Evolutionary conservation across 1,284 basidiomycete species (phyloP), one percentile per base, ranked within the genome.

Genomic region (Albatrellus sp.): DNA sequence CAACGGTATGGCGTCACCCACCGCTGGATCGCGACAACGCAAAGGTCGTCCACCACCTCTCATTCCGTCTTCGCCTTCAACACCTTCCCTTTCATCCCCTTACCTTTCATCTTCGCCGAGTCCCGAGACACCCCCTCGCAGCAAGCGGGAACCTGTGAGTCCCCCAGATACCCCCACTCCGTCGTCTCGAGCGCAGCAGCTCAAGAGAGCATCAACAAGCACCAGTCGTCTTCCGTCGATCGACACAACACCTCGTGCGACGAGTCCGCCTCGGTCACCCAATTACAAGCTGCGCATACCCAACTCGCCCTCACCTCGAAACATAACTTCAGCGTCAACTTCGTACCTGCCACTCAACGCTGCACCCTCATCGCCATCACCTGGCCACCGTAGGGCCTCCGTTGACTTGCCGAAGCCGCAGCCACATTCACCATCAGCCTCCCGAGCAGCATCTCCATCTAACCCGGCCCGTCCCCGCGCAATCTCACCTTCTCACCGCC

Each of bases 71-170:
- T 48, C 51, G 2, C 50, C 46, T 1, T 50, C 55, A 12, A 31
- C 51, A 4, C 43, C 42, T 2, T 48, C 50, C 10, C 44, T 50
- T 10, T 35, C 43, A 12, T 37, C 24, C 13, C 44, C 17, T 11
- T 35, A 45, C 1, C 41, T 40, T 33, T 39, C 42, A 13, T 37
- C 48, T 3, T 35, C 48, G 1, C 35, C 43, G 2, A 42, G 52
- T 11, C 58, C 13, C 70, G 70, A 34, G 63, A 63, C 49, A 73
- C 74, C 9, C 73, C 7, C 16, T 7, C 73, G 24, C 69, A 65
- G 30, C 69, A 24, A 24, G 24, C 7, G 24, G 24, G 24, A 24
- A 24, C 70, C 32, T 59, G 60, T 3, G 2, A 31, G 33, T 62
- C 67, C 16, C 55, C 64, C 29, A 65, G 67, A 37, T 66, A 68